Conservation (phyloP, 2,329 filamentous ascomycete species). For the Aspergillus pseudonomiae region DNA sequence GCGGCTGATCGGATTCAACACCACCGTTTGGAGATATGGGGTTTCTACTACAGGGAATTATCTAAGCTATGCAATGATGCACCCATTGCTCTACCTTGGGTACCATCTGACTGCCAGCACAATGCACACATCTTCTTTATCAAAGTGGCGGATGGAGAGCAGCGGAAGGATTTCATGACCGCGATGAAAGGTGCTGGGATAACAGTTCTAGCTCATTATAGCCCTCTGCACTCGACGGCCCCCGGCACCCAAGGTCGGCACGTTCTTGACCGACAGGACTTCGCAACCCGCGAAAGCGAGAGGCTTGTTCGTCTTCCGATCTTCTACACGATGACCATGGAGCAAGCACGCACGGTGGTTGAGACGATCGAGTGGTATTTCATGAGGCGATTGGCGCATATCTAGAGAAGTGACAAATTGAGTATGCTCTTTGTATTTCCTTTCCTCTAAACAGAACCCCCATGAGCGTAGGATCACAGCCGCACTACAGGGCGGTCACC, state of each 20-base stretch:
- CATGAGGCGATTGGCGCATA: too few species aligned
- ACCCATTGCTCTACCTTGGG: too few species aligned
- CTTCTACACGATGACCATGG: not conserved
- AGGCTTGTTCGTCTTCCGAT: not conserved
- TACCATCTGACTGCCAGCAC: not conserved
- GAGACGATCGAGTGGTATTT: too few species aligned
- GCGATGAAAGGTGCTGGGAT: not conserved
- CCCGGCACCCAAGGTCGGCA: not conserved
- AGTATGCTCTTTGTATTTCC: too few species aligned
- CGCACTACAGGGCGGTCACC: too few species aligned
- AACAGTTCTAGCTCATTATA: not conserved
- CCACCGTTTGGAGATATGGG: not conserved
- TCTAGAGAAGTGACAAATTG: too few species aligned
- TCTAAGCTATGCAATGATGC: too few species aligned
- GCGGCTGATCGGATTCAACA: not conserved
- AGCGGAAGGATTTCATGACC: not conserved
- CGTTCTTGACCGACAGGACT: not conserved
- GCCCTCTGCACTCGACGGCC: not conserved
- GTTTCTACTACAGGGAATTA: too few species aligned
- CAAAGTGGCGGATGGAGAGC: not conserved
- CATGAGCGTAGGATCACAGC: too few species aligned
- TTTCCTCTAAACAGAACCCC: too few species aligned
- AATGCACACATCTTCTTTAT: not conserved
- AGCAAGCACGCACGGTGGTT: too few species aligned
- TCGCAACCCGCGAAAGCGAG: not conserved